Percentiles rank a stretch among this genome's conserved stretches.
Conservation (phyloP, 371 early-diverging fungal species). For the Syncephalastrum contaminatum region DNA sequence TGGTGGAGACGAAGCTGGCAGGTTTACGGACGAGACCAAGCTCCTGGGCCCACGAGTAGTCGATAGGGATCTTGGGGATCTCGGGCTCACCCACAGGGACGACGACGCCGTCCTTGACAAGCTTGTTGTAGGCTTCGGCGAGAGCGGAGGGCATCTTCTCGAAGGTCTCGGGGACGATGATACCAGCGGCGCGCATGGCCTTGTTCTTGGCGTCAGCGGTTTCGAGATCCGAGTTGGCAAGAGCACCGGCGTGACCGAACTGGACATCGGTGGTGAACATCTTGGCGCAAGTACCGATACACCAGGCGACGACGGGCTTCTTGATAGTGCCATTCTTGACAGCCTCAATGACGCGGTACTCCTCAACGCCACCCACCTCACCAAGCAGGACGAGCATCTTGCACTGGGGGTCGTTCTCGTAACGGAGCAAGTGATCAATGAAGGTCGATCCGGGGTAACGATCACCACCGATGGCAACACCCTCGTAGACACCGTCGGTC, state of each 20-base stretch:
- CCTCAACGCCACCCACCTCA: constrained; percentile 98
- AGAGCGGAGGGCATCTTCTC: constrained; percentile 90
- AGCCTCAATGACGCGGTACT: constrained; percentile 93
- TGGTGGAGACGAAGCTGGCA: constrained; percentile 96
- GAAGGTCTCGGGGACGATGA: constrained; percentile 93
- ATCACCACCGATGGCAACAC: constrained; percentile 98
- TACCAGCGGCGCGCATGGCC: constrained; percentile 86
- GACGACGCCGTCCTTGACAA: constrained; percentile 75
- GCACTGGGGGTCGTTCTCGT: constrained; percentile 88
- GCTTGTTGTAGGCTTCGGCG: constrained; percentile 71
- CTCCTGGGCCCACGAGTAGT: constrained; percentile 98
- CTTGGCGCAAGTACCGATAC: constrained; percentile 97
- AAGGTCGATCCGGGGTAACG: constrained; percentile 98
- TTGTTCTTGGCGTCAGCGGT: constrained; percentile 97
- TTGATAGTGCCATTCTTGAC: constrained; percentile 85
- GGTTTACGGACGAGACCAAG: constrained; percentile 98
- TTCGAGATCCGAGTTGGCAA: constrained; percentile 94
- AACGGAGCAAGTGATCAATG: constrained; percentile 95
- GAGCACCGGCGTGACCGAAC: constrained; percentile 96
- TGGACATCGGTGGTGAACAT: constrained; percentile 98
- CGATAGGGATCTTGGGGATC: constrained; percentile 98
- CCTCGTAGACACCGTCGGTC: constrained; percentile 98
- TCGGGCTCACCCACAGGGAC: constrained; percentile 83
- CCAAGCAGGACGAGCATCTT: constrained; percentile 95
- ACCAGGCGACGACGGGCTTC: constrained; percentile 98